Base-by-base conservation (phyloP, 163 green algal genomes). In the Volvox carteri region DNA sequence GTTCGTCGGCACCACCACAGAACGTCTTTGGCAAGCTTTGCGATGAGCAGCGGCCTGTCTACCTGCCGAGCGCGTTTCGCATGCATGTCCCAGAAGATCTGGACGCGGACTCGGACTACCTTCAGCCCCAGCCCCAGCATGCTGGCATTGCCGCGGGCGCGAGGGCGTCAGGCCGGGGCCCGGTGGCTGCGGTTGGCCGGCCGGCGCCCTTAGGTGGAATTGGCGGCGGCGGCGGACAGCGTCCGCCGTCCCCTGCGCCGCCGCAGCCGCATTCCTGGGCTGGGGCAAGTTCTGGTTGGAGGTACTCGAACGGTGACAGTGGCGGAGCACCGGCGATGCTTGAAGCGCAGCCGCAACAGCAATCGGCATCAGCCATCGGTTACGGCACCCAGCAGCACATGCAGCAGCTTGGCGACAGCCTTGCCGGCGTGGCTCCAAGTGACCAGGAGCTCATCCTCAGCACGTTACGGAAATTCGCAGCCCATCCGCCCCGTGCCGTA, bases 381-480 rank as follows among this genome's bases (percentile, higher is more conserved):
- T 11, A 58, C 48, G 12, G 14, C 48, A 58, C 14, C 48, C 56
- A 67, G 30, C 56, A 67, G 9, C 56, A 67, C 56, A 33, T 75
- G 65, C 65, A 75, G 23, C 65, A 75, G n/a, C 60, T 35, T 72
- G 28, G 65, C 33, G 46, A 46, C 30, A 75, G 30, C 65, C 33
- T 44, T 35, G 65, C 25, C 33, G 65, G 65, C 28, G 33, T 75
- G 9, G 33, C 30, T 16, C 65, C 65, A 14, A 75, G 65, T 28
- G 70, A 78, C 25, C 70, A 78, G 70, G 70, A 78, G 70, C 70
- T 78, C 41, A 58, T 78, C 44, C 70, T 41, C 21, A 37, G 39
- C 70, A 78, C 70, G 37, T 54, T 78, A 16, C 11, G 28, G 70
- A 78, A 42, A 12, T 18, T 78, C 33, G 70, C 70, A 18, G 70